Evolutionary conservation across 306 rosid species (phyloP).

Genomic region (Amphicarpaea edgeworthii): DNA sequence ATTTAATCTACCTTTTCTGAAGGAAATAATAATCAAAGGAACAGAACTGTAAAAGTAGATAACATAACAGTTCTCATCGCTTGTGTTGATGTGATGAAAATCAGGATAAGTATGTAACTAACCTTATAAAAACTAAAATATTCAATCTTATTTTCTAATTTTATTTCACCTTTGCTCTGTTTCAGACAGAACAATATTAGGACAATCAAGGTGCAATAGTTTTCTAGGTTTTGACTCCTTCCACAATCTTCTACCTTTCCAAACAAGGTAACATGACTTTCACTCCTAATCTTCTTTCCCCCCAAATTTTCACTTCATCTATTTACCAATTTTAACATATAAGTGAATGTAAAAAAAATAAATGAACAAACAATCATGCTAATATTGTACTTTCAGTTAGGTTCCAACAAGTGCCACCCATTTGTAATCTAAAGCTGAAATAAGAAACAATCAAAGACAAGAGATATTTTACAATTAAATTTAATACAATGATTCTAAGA

Average conservation of each 20-base stretch:
- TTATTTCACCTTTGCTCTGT: neutral
- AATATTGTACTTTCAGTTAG: neutral
- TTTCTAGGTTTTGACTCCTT: neutral
- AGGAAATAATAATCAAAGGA: conserved; percentile 9
- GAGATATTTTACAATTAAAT: neutral
- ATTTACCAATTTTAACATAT: neutral
- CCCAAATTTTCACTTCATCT: neutral
- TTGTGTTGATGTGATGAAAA: neutral
- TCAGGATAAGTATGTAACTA: neutral
- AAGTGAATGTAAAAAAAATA: too few relatives aligned
- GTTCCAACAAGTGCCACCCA: neutral
- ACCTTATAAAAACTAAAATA: neutral
- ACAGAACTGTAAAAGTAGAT: neutral
- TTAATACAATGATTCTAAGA: neutral
- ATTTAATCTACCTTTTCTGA: conserved; percentile 10
- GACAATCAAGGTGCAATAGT: neutral
- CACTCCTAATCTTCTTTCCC: neutral
- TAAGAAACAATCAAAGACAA: conserved; percentile 5
- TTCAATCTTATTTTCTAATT: neutral
- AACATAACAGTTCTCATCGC: conserved; percentile 9
- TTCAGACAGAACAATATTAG: neutral
- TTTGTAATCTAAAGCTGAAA: conserved; percentile 9
- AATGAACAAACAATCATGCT: too few relatives aligned
- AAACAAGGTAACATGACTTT: neutral
- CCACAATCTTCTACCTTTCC: neutral